These are phyloP conservation scores for Suillus cothurnatus DNA, from an alignment of 768 basidiomycete genomes.

Conservation along the genomic window DNA sequence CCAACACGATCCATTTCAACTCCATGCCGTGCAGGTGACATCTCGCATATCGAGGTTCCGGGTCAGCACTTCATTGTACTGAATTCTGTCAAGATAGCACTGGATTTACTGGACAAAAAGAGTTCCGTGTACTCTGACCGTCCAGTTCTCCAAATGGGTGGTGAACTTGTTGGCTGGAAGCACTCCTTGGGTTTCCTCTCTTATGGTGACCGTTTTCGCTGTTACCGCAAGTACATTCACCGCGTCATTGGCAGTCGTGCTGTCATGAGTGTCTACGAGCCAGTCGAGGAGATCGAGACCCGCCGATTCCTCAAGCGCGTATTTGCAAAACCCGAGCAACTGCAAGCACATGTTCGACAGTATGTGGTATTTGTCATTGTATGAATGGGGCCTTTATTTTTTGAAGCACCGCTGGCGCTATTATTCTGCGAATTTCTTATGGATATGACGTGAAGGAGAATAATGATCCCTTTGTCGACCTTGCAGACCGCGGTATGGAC, in stretches of 20 bases:
- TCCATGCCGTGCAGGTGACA: conserved; percentile 45
- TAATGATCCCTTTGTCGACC: conserved; percentile 50
- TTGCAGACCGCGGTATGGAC: conserved; percentile 52
- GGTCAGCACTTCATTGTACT: conserved; percentile 61
- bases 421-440: conserved; percentile 56
- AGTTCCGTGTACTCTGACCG: conserved; percentile 68
- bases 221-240: conserved; percentile 43
- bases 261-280: conserved; percentile 36
- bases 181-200: conserved; percentile 37
- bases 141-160: conserved; percentile 46
- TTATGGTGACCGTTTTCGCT: conserved; percentile 43
- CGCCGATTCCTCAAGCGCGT: conserved; percentile 44
- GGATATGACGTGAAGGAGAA: conserved; percentile 57
- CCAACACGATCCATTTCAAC: background rate
- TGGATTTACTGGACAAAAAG: conserved; percentile 67
- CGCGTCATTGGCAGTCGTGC: conserved; percentile 43
- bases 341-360: conserved; percentile 45
- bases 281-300: conserved; percentile 43
- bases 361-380: conserved; percentile 19
- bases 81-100: conserved; percentile 51
- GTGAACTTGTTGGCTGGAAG: conserved; percentile 36
- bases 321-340: conserved; percentile 36
- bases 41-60: conserved; percentile 59
- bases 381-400: conserved; percentile 2
- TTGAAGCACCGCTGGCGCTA: conserved; percentile 48